Conservation (phyloP, 1,284 basidiomycete species). For the Marasmius oreades region DNA sequence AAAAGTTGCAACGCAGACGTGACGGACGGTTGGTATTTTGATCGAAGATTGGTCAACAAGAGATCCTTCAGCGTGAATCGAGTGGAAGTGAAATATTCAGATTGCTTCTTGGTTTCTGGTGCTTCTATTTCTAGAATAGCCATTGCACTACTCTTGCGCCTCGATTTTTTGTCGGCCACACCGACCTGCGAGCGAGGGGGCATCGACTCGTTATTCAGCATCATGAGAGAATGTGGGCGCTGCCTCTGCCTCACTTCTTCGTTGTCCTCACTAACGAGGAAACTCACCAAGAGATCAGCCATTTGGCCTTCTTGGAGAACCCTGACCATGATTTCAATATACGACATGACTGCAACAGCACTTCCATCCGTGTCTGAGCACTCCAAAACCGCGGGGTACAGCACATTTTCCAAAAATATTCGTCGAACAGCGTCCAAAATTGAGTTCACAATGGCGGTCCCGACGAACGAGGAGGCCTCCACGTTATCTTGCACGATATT, state of each 20-base stretch:
- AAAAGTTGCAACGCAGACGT: slow-evolving; percentile 80
- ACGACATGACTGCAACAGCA: slow-evolving; percentile 95
- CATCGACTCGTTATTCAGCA: slow-evolving; percentile 32
- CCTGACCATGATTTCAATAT: slow-evolving; percentile 85
- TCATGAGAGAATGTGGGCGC: slow-evolving; percentile 45
- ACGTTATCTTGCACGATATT: slow-evolving; percentile 48
- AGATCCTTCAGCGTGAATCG: slow-evolving; percentile 91
- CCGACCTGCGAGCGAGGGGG: slow-evolving; percentile 31
- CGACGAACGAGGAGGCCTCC: slow-evolving; percentile 63
- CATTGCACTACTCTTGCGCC: slow-evolving; percentile 84
- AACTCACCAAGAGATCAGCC: slow-evolving; percentile 69
- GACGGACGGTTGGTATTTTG: slow-evolving; percentile 57
- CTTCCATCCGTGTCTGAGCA: slow-evolving; percentile 92
- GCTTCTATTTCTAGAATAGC: slow-evolving; percentile 79
- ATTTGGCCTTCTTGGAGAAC: slow-evolving; percentile 72
- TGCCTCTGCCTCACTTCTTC: slow-evolving; percentile 53
- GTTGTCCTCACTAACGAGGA: slow-evolving; percentile 81
- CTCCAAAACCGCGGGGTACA: slow-evolving; percentile 92
- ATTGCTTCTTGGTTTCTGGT: slow-evolving; percentile 59
- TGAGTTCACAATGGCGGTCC: slow-evolving; percentile 75
- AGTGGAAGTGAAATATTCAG: slow-evolving; percentile 81
- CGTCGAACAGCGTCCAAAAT: slow-evolving; percentile 80
- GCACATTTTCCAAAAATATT: slow-evolving; percentile 90
- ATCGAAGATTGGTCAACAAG: slow-evolving; percentile 74
- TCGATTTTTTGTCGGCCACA: slow-evolving; percentile 35